Conservation (phyloP, 495 filamentous ascomycete genomes). For the Penicillium canariense region DNA sequence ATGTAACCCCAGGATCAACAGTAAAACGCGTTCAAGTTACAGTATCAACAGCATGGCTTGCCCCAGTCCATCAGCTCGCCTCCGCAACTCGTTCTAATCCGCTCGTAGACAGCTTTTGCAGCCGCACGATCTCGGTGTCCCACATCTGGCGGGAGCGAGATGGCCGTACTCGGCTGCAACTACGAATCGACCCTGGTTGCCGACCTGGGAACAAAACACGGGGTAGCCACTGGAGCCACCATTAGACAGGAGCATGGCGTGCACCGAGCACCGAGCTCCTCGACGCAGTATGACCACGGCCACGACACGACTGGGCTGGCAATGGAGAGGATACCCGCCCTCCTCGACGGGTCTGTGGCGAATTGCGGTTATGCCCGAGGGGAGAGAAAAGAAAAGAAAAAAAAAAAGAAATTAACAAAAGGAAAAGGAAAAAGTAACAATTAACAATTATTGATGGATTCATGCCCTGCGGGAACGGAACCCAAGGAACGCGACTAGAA, state of each 20-base stretch:
- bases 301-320: conserved; percentile 6
- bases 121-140: background rate
- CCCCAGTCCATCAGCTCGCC: too few species aligned
- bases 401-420: conserved; percentile 12
- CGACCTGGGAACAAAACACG: conserved; percentile 2
- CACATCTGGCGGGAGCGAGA: background rate
- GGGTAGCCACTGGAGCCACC: background rate
- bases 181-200: too few species aligned
- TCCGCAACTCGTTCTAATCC: too few species aligned
- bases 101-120: background rate
- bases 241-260: conserved; percentile 8
- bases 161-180: background rate
- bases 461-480: conserved; percentile 6
- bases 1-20: conserved; percentile 10
- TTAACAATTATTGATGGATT: background rate
- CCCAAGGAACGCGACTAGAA: background rate
- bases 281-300: conserved; percentile 17
- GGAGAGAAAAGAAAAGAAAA: conserved; percentile 8
- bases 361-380: conserved; percentile 23
- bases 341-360: conserved; percentile 18
- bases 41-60: background rate
- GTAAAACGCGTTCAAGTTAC: background rate
- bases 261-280: conserved; percentile 6
- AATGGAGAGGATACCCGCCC: background rate
- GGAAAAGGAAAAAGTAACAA: conserved; percentile 3